Percentiles rank a stretch among this genome's conserved stretches.
These are phyloP conservation scores for Rhizopus stolonifer DNA, from an alignment of 371 early-diverging fungal genomes.

Conservation along the genomic window DNA sequence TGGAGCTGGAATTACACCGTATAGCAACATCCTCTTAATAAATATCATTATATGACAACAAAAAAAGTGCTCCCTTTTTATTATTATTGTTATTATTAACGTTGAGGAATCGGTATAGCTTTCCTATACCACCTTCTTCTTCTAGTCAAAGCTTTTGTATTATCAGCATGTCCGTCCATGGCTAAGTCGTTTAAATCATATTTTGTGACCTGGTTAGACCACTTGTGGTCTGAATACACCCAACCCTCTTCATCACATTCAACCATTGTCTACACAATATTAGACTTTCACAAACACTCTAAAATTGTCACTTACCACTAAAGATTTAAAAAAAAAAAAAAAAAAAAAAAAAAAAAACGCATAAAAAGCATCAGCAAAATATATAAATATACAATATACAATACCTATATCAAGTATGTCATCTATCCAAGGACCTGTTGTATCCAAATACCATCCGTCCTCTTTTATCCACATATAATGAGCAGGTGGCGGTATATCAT, in stretches of 20 bases:
- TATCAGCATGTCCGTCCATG: slow-evolving; percentile 3
- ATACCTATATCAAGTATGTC: slow-evolving; percentile 44
- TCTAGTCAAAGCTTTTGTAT: slow-evolving; percentile 20
- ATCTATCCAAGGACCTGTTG: slow-evolving; percentile 48
- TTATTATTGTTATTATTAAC: not conserved
- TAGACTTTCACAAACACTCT: no score
- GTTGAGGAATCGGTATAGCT: slow-evolving; percentile 10
- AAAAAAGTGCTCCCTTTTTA: not conserved
- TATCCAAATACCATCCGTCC: slow-evolving; percentile 43
- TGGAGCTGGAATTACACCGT: slow-evolving; percentile 41
- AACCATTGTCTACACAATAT: slow-evolving; percentile 12
- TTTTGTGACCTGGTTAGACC: slow-evolving; percentile 14
- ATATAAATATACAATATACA: no score
- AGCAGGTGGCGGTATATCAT: slow-evolving; percentile 38
- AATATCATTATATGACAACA: not conserved
- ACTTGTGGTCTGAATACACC: slow-evolving; percentile 35
- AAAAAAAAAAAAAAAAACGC: no score
- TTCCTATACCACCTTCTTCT: slow-evolving; percentile 32
- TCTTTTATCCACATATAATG: slow-evolving; percentile 36
- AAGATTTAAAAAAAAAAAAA: no score
- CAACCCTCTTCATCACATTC: slow-evolving; percentile 38
- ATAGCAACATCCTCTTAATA: slow-evolving; percentile 26
- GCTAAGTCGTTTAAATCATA: not conserved
- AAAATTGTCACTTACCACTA: not conserved
- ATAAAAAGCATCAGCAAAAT: no score